Evolutionary conservation across 768 basidiomycete genomes (phyloP), one percentile per base, ranked within the genome.

Genomic region (Gymnopilus junonius): DNA sequence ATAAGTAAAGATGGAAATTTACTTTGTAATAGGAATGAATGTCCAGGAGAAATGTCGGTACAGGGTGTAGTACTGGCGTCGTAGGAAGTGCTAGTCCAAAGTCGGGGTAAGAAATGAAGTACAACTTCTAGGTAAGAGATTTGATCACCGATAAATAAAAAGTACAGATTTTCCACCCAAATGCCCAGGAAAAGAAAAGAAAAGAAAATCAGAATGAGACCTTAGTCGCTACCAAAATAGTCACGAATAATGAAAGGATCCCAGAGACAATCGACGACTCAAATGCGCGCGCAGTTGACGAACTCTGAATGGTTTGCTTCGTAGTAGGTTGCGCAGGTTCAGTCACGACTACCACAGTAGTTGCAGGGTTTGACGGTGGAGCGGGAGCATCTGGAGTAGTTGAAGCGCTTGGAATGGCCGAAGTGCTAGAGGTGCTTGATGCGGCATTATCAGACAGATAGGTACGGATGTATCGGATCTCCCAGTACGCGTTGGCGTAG

Each of bases 401-500:
- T 10, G 37, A 35, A 15, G 57, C 12, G 12, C 25, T 27, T 6
- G 54, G 31, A 23, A 43, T 12, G 40, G 57, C 23, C 5, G 64
- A 54, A 23, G 65, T 32, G n/a, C n/a, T n/a, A 4, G 69, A 40
- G 8, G 68, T 51, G 14, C 58, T 53, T 10, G 66, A 51, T 6
- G 70, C 39, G 3, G 64, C 61, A 11, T 67, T 69, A 17, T 70
- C 68, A 0, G 77, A 82, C 14, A 81, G 77, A 70, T 88, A 91
- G 11, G 87, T 85, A 39, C 85, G 80, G 65, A 90, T 74, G 65
- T 83, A 85, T 35, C 77, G 72, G 67, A 91, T 82, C 70, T 89
- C 87, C 74, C 87, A 90, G 70, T 82, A 86, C 0, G 86, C 85
- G 20, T 78, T 72, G 65, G 81, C 79, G 70, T 79, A 87, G 48